phyloP scores from a whole-genome alignment of 73 alveolate species.

The Tetrahymena malaccensis region DNA sequence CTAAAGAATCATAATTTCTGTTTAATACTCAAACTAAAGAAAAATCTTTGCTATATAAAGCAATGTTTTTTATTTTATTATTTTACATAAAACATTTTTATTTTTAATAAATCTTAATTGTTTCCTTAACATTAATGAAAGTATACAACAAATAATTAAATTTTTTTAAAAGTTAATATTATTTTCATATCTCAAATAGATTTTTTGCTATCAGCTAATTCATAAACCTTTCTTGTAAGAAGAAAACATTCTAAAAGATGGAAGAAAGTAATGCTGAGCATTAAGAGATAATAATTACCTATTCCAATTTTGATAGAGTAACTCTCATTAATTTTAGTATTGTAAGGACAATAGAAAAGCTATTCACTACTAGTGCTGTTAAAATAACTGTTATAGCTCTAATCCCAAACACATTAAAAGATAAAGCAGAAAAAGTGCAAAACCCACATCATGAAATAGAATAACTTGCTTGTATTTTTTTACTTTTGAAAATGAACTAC shows the following conservation, averaged over 20 bases:
- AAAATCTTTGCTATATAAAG: no score
- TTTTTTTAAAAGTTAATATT: background rate
- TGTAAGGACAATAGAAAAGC: background rate
- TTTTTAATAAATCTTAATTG: no score
- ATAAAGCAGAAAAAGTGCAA: background rate
- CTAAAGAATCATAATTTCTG: no score
- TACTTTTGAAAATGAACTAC: background rate
- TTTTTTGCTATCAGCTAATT: background rate
- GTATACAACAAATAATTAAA: no score
- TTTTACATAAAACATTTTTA: no score
- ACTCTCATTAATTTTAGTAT: background rate
- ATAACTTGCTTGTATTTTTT: background rate
- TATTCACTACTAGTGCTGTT: background rate
- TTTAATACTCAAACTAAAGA: no score
- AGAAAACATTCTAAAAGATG: background rate
- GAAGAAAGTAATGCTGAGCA: background rate
- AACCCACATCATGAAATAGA: background rate
- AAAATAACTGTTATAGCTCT: background rate
- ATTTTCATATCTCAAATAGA: background rate
- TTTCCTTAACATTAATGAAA: no score
- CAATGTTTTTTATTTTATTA: no score
- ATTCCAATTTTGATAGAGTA: background rate
- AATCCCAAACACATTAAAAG: background rate
- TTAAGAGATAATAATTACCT: background rate
- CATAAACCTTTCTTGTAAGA: background rate